Percentiles rank a stretch among this genome's conserved stretches.
Conservation (phyloP, 1,284 basidiomycete genomes). For the Prillingera fragicola region DNA sequence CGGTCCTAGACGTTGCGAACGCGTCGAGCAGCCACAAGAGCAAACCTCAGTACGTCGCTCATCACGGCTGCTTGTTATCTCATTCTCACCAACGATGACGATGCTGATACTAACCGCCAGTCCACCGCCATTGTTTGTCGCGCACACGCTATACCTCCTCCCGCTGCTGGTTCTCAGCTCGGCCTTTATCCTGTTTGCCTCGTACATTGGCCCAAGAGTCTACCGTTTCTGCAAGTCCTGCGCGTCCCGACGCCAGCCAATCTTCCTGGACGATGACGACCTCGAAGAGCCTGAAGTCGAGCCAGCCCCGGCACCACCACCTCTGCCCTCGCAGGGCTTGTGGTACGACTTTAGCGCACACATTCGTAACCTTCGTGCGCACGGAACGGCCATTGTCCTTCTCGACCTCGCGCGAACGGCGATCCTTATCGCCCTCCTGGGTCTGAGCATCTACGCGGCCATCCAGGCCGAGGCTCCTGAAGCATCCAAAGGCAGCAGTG, state of each 20-base stretch:
- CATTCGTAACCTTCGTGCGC: constrained; percentile 31
- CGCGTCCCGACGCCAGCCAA: constrained; percentile 27
- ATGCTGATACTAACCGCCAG: too few relatives aligned
- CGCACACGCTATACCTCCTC: constrained; percentile 40
- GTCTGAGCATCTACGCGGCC: constrained; percentile 42
- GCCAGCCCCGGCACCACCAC: constrained; percentile 17
- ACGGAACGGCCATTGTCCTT: constrained; percentile 38
- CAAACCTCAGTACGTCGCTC: too few relatives aligned
- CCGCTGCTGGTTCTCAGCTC: constrained; percentile 38
- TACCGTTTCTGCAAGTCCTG: constrained; percentile 4
- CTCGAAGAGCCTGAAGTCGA: constrained; percentile 19
- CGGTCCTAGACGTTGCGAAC: too few relatives aligned
- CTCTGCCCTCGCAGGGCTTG: constrained; percentile 42
- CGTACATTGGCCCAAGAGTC: constrained; percentile 13
- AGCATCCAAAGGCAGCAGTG: constrained; percentile 5
- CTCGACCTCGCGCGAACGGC: constrained; percentile 39
- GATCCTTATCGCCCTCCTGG: constrained; percentile 37
- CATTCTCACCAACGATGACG: too few relatives aligned
- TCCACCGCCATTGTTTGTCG: constrained; percentile 31
- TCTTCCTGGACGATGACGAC: constrained; percentile 27
- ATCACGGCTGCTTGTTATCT: too few relatives aligned
- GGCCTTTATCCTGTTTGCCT: constrained; percentile 26
- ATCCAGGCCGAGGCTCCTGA: constrained; percentile 40
- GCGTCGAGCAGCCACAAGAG: too few relatives aligned
- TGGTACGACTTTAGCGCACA: constrained; percentile 40